Base-by-base conservation (phyloP, 305 asterid species). In the Fraxinus velutina region DNA sequence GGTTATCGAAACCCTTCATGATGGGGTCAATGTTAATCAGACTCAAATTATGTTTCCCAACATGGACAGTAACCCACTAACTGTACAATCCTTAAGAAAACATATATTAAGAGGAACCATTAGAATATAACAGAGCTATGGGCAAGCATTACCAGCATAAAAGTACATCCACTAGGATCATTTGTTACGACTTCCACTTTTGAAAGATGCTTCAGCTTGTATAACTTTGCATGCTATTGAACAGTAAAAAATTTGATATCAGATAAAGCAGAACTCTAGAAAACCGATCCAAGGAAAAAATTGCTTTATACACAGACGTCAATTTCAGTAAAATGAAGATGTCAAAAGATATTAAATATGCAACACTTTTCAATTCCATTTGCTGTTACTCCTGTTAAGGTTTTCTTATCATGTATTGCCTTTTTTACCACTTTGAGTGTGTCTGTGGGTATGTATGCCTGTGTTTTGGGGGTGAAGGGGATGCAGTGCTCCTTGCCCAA, bases 161-260 rank as follows among this genome's bases (percentile, higher is more conserved):
- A 96, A 80, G 99, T 94, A 86, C 99, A 96, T 78, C 99, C 99
- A 89, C 94, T 94, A 71, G 99, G 98, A 87, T 95, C 99, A 88
- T 92, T 95, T 22, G 97, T 91, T 62, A 85, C 93, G 83, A 95
- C 99, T 89, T 95, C 99, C 88, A 93, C 97, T 88, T 95, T 95
- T 0, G 96, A 86, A 76, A 95, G 91, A 89, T 93, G 99, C 91
- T 92, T 92, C 87, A 95, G 89, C 89, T 93, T 92, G 91, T 95
- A 95, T 57, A 95, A 80, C 82, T 95, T 95, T 30, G 99, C 99
- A 74, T 96, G 99, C 99, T 95, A 88, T 79, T 89, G 30, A 33
- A 15, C 80, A 87, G 66, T 57, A 68, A 82, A 82, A 84, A 44
- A 24, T 33, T 29, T 24, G 75, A 66, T 24, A 77, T 86, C 80